Base-by-base conservation (phyloP, 2,329 filamentous ascomycete species). In the Neophaeococcomyces mojaviensis region DNA sequence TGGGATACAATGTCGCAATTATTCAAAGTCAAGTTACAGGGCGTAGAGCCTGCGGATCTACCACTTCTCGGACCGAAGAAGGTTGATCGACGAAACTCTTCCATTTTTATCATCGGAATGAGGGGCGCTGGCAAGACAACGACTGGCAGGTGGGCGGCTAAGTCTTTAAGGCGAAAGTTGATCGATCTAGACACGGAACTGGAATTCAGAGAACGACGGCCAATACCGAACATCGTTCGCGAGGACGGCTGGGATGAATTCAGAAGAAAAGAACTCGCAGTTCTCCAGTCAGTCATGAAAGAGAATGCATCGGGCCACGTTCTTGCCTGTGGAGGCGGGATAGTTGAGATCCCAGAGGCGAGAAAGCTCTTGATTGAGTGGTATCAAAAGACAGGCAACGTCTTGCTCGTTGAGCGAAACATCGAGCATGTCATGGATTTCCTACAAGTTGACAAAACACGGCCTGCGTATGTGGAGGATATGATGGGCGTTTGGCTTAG, bases 61-160 rank as follows among this genome's bases (percentile, higher is more conserved):
- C 64, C 56, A 24, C 68, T 63, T 48, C 61, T 59, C 4, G 62
- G 64, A 38, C 51, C 55, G 20, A 55, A 68, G 37, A 64, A 66
- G 19, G 59, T 64, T 9, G 64, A 64, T 48, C 70, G 67, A 50
- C 64, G 57, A 40, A 63, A 55, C 55, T 78, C 56, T 76, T 95
- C 89, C 0, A 82, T 97, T 42, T 88, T 96, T 67, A 83, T 98
- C 50, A 90, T 98, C 55, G 92, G 92, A 8, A 98, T 98, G 92
- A 81, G 92, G 54, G 92, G 92, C 47, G 92, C 89, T 33, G 92
- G 92, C 20, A 98, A 98, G 70, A 96, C 92, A 0, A 98, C 92
- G 0, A 84, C 86, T 30, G 92, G 92, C 44, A 77, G 79, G 12
- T 95, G 89, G 87, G 83, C 92, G 59, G 82, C 85, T 1, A 78